Evolutionary conservation across 177 flowering plant genomes (phyloP).

Genomic region (Vitis hybrid): DNA sequence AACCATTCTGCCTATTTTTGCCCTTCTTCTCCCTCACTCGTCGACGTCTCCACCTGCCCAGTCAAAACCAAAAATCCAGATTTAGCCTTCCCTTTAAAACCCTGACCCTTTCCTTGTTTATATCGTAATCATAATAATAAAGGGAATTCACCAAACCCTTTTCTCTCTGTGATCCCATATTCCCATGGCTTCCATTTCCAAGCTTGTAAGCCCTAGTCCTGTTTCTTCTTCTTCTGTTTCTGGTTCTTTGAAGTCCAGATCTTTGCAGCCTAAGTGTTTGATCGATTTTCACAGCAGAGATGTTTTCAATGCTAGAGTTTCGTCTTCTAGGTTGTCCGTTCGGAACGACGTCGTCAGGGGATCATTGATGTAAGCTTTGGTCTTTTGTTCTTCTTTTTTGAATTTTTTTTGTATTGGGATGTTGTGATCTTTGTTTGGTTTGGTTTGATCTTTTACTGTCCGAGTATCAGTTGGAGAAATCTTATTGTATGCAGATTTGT

Average conservation of each 20-base stretch:
- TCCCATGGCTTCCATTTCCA: slow-evolving; percentile 65
- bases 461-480: too few species aligned
- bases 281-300: slow-evolving; percentile 5
- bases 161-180: not conserved
- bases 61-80: too few species aligned
- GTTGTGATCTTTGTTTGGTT: not conserved
- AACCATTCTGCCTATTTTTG: too few species aligned
- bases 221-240: slow-evolving; percentile 14
- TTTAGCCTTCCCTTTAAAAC: not conserved
- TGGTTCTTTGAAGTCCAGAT: slow-evolving; percentile 17
- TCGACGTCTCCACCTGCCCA: too few species aligned
- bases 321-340: slow-evolving; percentile 33
- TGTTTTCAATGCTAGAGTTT: slow-evolving; percentile 11
- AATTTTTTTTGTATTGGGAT: not conserved
- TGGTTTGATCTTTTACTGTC: not conserved
- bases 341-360: slow-evolving; percentile 6
- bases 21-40: too few species aligned
- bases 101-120: slow-evolving; percentile 9
- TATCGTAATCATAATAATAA: not conserved
- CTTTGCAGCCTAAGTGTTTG: slow-evolving; percentile 25
- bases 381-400: not conserved
- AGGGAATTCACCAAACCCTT: not conserved
- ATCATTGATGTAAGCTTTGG: slow-evolving; percentile 40
- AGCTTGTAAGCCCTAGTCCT: slow-evolving; percentile 34
- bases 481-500: too few species aligned